Percentiles rank a stretch among this genome's conserved stretches.
Evolutionary conservation across 2,329 filamentous ascomycete genomes (phyloP).

Genomic region (Ascosphaera apis): DNA sequence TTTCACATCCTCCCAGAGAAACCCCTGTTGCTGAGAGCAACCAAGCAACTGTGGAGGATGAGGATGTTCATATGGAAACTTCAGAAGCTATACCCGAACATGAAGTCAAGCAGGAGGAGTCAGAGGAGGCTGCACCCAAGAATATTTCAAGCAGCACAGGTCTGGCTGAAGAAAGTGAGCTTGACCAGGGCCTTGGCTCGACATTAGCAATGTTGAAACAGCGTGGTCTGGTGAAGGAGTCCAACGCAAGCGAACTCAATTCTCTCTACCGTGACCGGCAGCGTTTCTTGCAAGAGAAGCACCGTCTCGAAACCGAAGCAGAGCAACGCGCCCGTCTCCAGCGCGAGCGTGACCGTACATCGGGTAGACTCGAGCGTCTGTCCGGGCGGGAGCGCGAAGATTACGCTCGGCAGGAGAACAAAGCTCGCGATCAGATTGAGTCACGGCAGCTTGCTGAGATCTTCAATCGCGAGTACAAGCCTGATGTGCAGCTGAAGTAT

Average conservation of each 20-base stretch:
- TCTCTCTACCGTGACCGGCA: constrained; percentile 46
- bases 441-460: constrained; percentile 62
- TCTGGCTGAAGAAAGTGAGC: constrained; percentile 62
- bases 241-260: constrained; percentile 40
- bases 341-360: constrained; percentile 69
- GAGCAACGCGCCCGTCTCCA: constrained; percentile 59
- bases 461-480: constrained; percentile 72
- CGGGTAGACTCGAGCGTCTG: constrained; percentile 67
- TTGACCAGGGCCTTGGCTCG: constrained; percentile 58
- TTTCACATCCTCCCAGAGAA: constrained; percentile 15
- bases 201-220: constrained; percentile 65
- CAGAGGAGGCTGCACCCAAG: constrained; percentile 20
- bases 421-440: constrained; percentile 63
- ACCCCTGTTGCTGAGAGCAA: constrained; percentile 4
- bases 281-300: constrained; percentile 58
- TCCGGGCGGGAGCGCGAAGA: constrained; percentile 80
- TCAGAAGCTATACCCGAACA: constrained; percentile 28
- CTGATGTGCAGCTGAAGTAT: constrained; percentile 75
- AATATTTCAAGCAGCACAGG: constrained; percentile 36
- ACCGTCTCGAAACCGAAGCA: constrained; percentile 52
- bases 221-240: constrained; percentile 52
- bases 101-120: constrained; percentile 25
- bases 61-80: constrained; percentile 30
- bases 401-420: constrained; percentile 69
- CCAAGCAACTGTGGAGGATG: constrained; percentile 19